Percentiles rank a stretch among this genome's conserved stretches.
Conservation (phyloP, 2,329 filamentous ascomycete species). For the Fusarium chaquense region DNA sequence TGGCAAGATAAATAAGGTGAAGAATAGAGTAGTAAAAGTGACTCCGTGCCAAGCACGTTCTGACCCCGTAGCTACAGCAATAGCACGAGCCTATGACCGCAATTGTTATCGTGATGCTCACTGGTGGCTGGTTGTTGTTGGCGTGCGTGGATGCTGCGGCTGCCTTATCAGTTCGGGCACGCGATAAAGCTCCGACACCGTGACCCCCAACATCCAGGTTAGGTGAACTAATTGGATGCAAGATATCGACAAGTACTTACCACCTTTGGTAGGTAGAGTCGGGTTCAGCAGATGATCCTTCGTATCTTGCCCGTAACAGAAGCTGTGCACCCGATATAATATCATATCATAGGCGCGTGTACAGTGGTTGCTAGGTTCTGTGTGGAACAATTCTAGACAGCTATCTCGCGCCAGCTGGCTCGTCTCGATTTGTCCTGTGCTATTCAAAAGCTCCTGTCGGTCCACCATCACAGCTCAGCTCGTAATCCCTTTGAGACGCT, state of each 20-base stretch:
- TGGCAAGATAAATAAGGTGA: conserved; percentile 2
- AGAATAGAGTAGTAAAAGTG: background rate
- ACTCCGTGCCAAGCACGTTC: background rate
- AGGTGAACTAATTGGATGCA: conserved; percentile 4
- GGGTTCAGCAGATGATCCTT: conserved; percentile 13
- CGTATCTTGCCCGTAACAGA: conserved; percentile 16
- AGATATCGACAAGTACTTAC: conserved; percentile 19
- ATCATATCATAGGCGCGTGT: conserved; percentile 33
- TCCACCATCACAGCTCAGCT: conserved; percentile 26
- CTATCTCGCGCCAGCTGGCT: conserved; percentile 44
- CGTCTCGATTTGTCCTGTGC: conserved; percentile 35
- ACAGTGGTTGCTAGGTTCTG: conserved; percentile 32
- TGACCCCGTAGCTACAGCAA: background rate
- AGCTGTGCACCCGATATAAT: conserved; percentile 20
- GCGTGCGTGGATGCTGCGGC: conserved; percentile 1
- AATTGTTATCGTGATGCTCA: conserved; percentile 22
- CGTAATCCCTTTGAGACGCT: conserved; percentile 25
- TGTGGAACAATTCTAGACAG: conserved; percentile 34
- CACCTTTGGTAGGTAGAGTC: conserved; percentile 14
- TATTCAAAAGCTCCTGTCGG: conserved; percentile 22
- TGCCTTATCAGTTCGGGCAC: conserved; percentile 39
- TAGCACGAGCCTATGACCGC: background rate
- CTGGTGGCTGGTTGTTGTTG: conserved; percentile 25
- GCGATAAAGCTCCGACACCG: conserved; percentile 27
- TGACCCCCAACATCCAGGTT: conserved; percentile 18